Evolutionary conservation across 2,329 filamentous ascomycete species (phyloP), one percentile per base, ranked within the genome.

Genomic region (Aspergillus novofumigatus): DNA sequence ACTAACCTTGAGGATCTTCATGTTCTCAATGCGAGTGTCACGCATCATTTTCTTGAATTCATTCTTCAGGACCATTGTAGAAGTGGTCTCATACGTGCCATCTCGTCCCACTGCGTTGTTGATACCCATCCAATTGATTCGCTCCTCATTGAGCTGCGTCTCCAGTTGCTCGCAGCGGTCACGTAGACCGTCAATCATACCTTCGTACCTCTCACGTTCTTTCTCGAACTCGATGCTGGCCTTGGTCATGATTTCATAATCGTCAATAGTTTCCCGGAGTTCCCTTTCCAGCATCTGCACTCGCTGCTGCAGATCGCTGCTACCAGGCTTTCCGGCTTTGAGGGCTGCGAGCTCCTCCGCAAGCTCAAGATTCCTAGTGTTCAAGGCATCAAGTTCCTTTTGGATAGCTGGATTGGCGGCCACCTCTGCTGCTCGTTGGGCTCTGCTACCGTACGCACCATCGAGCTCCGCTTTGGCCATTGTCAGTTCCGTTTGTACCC

Each of bases 401-500:
- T 84, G 83, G 47, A 86, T 78, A 23, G 77, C 78, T 3, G 81
- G 82, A 51, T 84, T 84, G 49, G 79, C 77, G 9, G 83, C 83
- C 10, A 82, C 82, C 69, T 88, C 85, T n/a, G 85, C 86, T 11
- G 86, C 86, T 32, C 87, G 83, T 69, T 90, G 80, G 9, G 85
- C 83, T 52, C 87, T 80, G n/a, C 81, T 84, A 44, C 94, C 94
- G 70, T 97, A 97, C 69, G 96, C 95, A 60, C 91, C 91, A 66
- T 96, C 94, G 26, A 97, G 89, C 73, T 97, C 93, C 53, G 92
- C 91, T 68, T 86, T 85, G 26, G 90, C 91, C 64, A 97, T 88
- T n/a, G 93, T 95, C 45, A 97, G 83, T 77, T 97, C 87, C 2
- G 87, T 90, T 38, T 86, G 86, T 5, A 88, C 77, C 53, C 84